Conservation (phyloP, 305 asterid genomes). For the Vinca major region DNA sequence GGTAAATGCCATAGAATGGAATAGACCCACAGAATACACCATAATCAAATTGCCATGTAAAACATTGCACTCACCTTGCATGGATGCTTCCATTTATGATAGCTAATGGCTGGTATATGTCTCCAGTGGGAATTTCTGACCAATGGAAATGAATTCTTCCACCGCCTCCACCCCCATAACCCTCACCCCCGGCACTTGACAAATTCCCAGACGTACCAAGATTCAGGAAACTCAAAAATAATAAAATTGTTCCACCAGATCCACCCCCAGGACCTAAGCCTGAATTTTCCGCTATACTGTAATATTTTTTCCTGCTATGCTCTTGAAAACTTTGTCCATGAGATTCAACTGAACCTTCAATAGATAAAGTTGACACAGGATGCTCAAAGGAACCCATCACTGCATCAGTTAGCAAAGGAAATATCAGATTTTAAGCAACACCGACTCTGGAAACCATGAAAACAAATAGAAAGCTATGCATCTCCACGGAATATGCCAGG, state of each 20-base stretch:
- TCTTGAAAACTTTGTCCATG: constrained; percentile 60
- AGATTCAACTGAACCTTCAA: constrained; percentile 76
- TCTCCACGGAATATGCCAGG: background rate
- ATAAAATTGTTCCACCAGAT: constrained; percentile 92
- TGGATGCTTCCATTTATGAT: constrained; percentile 69
- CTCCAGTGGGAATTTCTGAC: constrained; percentile 91
- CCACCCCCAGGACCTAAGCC: constrained; percentile 84
- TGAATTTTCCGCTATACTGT: constrained; percentile 17
- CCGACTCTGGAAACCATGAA: background rate
- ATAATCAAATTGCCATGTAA: background rate
- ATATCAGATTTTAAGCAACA: constrained; percentile 12
- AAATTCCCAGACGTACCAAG: constrained; percentile 55
- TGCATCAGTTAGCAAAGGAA: constrained; percentile 35
- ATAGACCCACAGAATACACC: background rate
- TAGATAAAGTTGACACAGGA: constrained; percentile 51
- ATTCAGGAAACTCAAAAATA: constrained; percentile 55
- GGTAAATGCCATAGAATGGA: background rate
- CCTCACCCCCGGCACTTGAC: constrained; percentile 83
- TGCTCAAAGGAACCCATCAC: constrained; percentile 89
- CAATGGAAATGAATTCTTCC: constrained; percentile 96
- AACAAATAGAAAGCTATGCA: background rate
- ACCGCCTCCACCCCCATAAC: constrained; percentile 92
- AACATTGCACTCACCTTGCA: constrained; percentile 46
- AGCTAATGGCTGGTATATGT: constrained; percentile 87
- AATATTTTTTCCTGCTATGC: constrained; percentile 24